phyloP scores from a whole-genome alignment of 108 stramenopile species.

The Cyclotella atomus region DNA sequence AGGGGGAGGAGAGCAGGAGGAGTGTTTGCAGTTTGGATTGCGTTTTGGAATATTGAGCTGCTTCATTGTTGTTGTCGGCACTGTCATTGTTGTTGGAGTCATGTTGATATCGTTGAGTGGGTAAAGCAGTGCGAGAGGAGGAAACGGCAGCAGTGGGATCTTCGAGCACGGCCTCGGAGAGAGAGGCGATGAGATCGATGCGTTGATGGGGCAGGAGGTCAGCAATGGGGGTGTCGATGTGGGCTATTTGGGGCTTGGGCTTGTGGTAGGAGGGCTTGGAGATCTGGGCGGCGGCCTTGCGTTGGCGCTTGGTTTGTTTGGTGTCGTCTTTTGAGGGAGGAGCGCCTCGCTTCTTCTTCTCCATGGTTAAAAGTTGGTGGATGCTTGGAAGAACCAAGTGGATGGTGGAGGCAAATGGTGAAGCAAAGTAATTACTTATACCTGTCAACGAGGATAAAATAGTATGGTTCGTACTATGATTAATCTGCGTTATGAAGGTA shows the following conservation, averaged over 20 bases:
- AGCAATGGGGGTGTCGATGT: slow-evolving; percentile 24
- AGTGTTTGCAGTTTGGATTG: slow-evolving; percentile 67
- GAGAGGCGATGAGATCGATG: slow-evolving; percentile 75
- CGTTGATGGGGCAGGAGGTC: slow-evolving; percentile 41
- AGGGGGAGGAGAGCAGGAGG: slow-evolving; percentile 55
- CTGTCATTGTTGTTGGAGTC: neutral
- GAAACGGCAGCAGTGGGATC: slow-evolving; percentile 69
- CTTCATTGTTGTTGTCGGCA: neutral
- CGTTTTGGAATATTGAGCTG: slow-evolving; percentile 30
- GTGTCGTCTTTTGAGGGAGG: neutral
- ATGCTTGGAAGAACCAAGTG: neutral
- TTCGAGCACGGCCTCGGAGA: slow-evolving; percentile 79
- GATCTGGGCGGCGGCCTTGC: slow-evolving; percentile 7
- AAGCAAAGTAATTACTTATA: no score
- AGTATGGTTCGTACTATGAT: no score
- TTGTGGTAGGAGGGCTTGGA: slow-evolving; percentile 15
- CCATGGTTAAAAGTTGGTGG: slow-evolving; percentile 6
- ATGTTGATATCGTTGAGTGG: neutral
- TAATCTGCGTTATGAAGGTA: no score
- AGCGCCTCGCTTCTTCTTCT: slow-evolving; percentile 26
- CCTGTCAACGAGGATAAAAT: no score
- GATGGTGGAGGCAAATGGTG: neutral
- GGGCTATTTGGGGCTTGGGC: no score
- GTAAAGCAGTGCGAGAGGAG: slow-evolving; percentile 24
- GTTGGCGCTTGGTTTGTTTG: slow-evolving; percentile 24